Conservation (phyloP, 352 stramenopile species). For the Aphanomyces invadans region DNA sequence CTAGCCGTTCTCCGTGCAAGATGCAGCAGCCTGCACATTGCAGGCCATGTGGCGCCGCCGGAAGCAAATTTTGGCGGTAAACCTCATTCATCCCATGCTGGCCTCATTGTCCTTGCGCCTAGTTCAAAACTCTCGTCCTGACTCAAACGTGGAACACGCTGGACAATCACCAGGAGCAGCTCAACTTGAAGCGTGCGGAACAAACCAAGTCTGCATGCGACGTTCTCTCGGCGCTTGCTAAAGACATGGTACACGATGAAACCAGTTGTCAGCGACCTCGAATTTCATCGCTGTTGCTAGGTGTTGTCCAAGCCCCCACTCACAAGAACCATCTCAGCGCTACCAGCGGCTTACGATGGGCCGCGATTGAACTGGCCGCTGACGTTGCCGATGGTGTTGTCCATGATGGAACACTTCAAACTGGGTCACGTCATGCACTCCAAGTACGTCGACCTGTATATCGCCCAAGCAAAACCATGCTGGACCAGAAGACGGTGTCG, state of each 20-base stretch:
- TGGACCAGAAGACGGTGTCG: too few species aligned
- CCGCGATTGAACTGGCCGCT: constrained; percentile 36
- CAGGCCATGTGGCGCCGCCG: constrained; percentile 16
- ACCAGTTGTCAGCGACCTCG: constrained; percentile 15
- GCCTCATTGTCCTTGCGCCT: neutral
- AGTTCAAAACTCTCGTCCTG: constrained; percentile 71
- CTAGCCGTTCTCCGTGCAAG: constrained; percentile 16
- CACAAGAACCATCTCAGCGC: neutral
- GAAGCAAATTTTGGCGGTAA: constrained; percentile 6
- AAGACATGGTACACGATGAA: constrained; percentile 41
- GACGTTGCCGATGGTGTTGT: constrained; percentile 31
- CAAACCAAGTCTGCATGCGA: constrained; percentile 79
- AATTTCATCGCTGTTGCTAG: constrained; percentile 28
- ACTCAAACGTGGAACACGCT: constrained; percentile 82
- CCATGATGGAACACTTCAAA: constrained; percentile 49
- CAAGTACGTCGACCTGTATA: constrained; percentile 30
- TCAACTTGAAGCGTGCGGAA: constrained; percentile 79
- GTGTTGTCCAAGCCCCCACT: constrained; percentile 25
- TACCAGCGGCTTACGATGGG: constrained; percentile 20
- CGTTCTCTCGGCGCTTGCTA: constrained; percentile 61
- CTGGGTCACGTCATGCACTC: constrained; percentile 32
- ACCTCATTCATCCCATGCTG: neutral
- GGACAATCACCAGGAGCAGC: constrained; percentile 85
- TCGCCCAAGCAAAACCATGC: too few species aligned
- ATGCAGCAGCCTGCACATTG: constrained; percentile 21